These are phyloP conservation scores for Mrakia frigida DNA, from an alignment of 768 basidiomycete genomes.

Conservation along the genomic window DNA sequence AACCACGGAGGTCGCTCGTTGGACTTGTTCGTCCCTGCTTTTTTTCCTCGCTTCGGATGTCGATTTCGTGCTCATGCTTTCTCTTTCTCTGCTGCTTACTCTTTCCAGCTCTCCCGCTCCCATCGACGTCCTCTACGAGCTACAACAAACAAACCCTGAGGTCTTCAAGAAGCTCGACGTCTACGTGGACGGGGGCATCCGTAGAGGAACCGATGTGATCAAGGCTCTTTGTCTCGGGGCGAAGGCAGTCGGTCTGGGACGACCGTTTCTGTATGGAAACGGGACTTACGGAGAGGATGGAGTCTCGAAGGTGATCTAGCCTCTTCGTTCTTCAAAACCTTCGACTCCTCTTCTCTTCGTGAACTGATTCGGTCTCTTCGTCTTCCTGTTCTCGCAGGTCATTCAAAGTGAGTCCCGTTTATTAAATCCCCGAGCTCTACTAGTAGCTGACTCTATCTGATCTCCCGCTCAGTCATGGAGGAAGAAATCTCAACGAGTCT, in stretches of 20 bases:
- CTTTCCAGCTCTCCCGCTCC: constrained; percentile 12
- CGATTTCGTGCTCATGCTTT: not conserved
- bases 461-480: constrained; percentile 42
- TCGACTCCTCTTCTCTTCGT: no score
- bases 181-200: constrained; percentile 47
- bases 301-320: constrained; percentile 36
- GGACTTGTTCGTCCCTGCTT: constrained; percentile 23
- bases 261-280: constrained; percentile 46
- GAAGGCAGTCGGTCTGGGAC: constrained; percentile 44
- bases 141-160: constrained; percentile 35
- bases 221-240: constrained; percentile 69
- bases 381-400: constrained; percentile 35
- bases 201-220: constrained; percentile 50
- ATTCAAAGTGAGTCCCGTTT: constrained; percentile 34
- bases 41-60: not conserved
- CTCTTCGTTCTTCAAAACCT: no score
- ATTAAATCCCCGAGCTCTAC: not conserved
- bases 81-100: not conserved
- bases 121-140: constrained; percentile 35
- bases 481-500: constrained; percentile 48
- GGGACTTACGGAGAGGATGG: constrained; percentile 46
- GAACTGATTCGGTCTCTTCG: no score
- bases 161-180: constrained; percentile 50
- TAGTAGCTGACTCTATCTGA: not conserved
- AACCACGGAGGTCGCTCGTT: constrained; percentile 39